phyloP scores from a whole-genome alignment of 768 basidiomycete genomes.

The Tricholoma terreum region DNA sequence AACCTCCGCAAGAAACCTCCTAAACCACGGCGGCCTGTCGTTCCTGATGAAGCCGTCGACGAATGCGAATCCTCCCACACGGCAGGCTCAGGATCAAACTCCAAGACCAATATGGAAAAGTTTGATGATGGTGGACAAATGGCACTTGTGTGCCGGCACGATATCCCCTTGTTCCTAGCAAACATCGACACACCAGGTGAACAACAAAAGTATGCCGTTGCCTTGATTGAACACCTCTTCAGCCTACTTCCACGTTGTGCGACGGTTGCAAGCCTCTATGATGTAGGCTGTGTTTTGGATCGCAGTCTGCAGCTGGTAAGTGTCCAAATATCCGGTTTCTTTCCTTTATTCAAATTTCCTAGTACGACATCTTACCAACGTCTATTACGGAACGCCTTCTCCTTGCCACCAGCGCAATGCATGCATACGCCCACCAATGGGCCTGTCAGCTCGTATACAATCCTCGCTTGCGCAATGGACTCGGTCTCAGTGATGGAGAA shows the following conservation, averaged over 20 bases:
- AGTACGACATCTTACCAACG: slow-evolving; percentile 27
- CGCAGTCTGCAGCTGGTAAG: slow-evolving; percentile 27
- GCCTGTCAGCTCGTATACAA: slow-evolving; percentile 33
- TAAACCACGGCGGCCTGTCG: background rate
- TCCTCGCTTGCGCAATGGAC: slow-evolving; percentile 23
- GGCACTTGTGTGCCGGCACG: slow-evolving; percentile 36
- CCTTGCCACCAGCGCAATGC: slow-evolving; percentile 35
- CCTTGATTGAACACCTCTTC: slow-evolving; percentile 30
- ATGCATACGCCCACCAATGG: slow-evolving; percentile 39
- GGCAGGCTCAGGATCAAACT: slow-evolving; percentile 25
- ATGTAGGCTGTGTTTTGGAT: slow-evolving; percentile 35
- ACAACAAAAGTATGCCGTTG: slow-evolving; percentile 35
- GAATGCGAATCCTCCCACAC: slow-evolving; percentile 30
- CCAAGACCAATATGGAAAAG: slow-evolving; percentile 14
- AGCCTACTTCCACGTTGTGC: slow-evolving; percentile 24
- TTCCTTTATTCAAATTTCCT: background rate
- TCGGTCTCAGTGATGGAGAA: slow-evolving; percentile 33
- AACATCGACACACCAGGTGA: slow-evolving; percentile 40
- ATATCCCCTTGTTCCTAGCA: slow-evolving; percentile 32
- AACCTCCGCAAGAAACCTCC: slow-evolving; percentile 14
- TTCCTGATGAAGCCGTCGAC: slow-evolving; percentile 34
- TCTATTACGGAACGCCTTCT: slow-evolving; percentile 17
- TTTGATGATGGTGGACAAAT: slow-evolving; percentile 36
- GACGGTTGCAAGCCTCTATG: slow-evolving; percentile 29
- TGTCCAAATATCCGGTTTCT: no score